Evolutionary conservation across 1,139 yeast genomes (phyloP).

Genomic region (Saccharomycopsis hybrid): DNA sequence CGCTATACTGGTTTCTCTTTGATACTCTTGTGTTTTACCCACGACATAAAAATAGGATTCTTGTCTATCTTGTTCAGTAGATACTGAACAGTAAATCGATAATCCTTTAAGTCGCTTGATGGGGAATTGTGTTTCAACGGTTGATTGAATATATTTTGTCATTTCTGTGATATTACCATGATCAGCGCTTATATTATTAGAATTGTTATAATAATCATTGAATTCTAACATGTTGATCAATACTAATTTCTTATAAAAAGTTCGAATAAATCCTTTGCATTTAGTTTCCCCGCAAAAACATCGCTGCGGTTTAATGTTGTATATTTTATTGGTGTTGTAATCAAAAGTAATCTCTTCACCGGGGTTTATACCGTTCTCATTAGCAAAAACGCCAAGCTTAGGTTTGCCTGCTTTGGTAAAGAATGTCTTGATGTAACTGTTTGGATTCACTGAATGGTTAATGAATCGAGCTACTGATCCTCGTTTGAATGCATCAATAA

Average conservation of each 20-base stretch:
- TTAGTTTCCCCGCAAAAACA: slow-evolving; percentile 15
- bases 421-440: slow-evolving; percentile 11
- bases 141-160: neutral
- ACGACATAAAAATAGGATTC: slow-evolving; percentile 12
- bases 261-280: slow-evolving; percentile 18
- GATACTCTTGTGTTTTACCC: neutral
- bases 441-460: slow-evolving; percentile 14
- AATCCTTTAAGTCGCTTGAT: slow-evolving; percentile 6
- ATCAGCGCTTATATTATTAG: too few relatives aligned
- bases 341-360: slow-evolving; percentile 16
- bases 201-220: neutral
- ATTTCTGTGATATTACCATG: too few relatives aligned
- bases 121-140: slow-evolving; percentile 2
- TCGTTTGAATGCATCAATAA: slow-evolving; percentile 8
- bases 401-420: slow-evolving; percentile 8
- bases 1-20: too few relatives aligned
- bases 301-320: slow-evolving; percentile 16
- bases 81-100: slow-evolving; percentile 8
- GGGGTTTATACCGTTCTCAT: slow-evolving; percentile 1
- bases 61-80: slow-evolving; percentile 8
- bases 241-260: slow-evolving; percentile 3
- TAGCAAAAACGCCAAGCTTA: slow-evolving; percentile 14
- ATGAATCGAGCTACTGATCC: slow-evolving; percentile 19
- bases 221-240: slow-evolving; percentile 8
- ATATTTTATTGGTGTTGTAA: slow-evolving; percentile 12